Evolutionary conservation across 2,329 filamentous ascomycete species (phyloP).

Genomic region (Cladophialophora exuberans): DNA sequence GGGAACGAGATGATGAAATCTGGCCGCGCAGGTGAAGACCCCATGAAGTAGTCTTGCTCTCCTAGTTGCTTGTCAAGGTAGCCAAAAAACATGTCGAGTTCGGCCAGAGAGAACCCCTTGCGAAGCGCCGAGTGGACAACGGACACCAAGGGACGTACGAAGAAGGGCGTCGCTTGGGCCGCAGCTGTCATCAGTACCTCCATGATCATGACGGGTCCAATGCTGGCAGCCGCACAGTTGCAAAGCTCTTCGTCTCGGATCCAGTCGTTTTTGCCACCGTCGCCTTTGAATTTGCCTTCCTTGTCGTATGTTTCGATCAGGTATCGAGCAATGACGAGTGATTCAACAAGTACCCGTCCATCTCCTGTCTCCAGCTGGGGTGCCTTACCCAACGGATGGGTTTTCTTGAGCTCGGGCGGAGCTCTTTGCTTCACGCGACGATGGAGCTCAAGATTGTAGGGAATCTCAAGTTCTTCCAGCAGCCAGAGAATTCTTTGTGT

Average conservation of each 20-base stretch:
- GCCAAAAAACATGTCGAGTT: slow-evolving; percentile 18
- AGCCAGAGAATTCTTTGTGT: slow-evolving; percentile 84
- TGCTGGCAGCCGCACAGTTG: slow-evolving; percentile 35
- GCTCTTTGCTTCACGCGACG: slow-evolving; percentile 64
- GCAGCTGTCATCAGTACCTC: slow-evolving; percentile 35
- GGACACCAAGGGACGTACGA: slow-evolving; percentile 27
- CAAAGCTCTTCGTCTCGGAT: slow-evolving; percentile 37
- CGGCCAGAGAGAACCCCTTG: slow-evolving; percentile 23
- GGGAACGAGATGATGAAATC: slow-evolving; percentile 32
- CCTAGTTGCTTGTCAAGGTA: slow-evolving; percentile 30
- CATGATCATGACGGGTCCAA: slow-evolving; percentile 32
- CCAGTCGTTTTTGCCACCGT: slow-evolving; percentile 32
- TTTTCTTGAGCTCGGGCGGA: slow-evolving; percentile 72
- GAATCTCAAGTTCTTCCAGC: slow-evolving; percentile 76
- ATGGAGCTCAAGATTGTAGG: slow-evolving; percentile 79
- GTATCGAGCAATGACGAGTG: slow-evolving; percentile 38
- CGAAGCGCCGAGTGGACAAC: slow-evolving; percentile 18
- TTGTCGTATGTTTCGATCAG: slow-evolving; percentile 40
- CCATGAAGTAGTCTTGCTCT: slow-evolving; percentile 30
- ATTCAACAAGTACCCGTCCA: slow-evolving; percentile 37
- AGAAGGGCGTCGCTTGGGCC: slow-evolving; percentile 25
- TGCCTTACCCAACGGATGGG: slow-evolving; percentile 86
- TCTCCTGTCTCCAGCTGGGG: slow-evolving; percentile 51
- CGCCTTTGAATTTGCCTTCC: slow-evolving; percentile 33
- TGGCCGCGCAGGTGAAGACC: slow-evolving; percentile 24